Conservation (phyloP, 2,329 filamentous ascomycete genomes). For the Xylariaceae sp. region DNA sequence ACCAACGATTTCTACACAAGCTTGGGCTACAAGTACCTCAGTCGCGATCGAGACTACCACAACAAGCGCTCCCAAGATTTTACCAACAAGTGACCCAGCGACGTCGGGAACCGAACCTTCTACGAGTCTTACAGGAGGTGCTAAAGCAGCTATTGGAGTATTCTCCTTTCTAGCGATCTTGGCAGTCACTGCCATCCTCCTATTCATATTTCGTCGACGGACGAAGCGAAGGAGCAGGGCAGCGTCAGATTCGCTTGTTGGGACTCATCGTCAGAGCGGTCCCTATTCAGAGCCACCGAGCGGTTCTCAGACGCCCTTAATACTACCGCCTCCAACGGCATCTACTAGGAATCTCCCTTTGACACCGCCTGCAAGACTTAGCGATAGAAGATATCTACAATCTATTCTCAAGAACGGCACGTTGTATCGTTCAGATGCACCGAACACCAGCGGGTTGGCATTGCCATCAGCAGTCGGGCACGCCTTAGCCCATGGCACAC, state of each 20-base stretch:
- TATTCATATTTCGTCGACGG: constrained; percentile 36
- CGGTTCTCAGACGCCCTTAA: constrained; percentile 40
- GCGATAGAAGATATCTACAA: constrained; percentile 43
- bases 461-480: constrained; percentile 39
- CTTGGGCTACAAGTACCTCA: not conserved
- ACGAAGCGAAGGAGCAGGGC: constrained; percentile 16
- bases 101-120: constrained; percentile 17
- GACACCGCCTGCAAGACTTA: constrained; percentile 46
- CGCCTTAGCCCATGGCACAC: constrained; percentile 34
- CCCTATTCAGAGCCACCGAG: constrained; percentile 24
- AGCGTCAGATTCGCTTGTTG: constrained; percentile 4
- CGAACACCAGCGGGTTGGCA: constrained; percentile 8
- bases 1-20: not conserved
- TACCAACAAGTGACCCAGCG: constrained; percentile 1
- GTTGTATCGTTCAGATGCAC: constrained; percentile 11
- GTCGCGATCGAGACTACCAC: not conserved
- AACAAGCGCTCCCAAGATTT: not conserved
- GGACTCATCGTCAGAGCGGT: constrained; percentile 22
- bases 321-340: constrained; percentile 34
- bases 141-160: constrained; percentile 44
- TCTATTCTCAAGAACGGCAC: constrained; percentile 27
- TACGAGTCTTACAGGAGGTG: constrained; percentile 33
- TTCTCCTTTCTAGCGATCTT: constrained; percentile 38
- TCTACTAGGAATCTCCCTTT: constrained; percentile 29
- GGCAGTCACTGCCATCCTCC: constrained; percentile 33